Conservation (phyloP, 805 yeast genomes). For the Nakazawaea wickerhamii region DNA sequence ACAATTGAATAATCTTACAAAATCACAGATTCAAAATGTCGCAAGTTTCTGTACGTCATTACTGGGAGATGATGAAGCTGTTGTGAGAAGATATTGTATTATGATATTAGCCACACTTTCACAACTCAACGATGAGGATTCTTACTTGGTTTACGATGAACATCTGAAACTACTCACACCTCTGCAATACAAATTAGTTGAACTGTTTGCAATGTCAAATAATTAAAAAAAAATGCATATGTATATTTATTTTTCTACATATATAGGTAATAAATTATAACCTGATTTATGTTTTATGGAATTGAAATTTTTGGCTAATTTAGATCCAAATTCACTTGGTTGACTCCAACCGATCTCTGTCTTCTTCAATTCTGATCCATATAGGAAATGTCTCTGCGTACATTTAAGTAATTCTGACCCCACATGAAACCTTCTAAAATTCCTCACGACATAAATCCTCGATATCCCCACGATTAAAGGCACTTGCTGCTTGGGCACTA, state of each 20-base stretch:
- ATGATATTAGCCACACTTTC: background rate
- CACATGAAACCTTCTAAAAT: slow-evolving; percentile 44
- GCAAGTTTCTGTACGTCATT: background rate
- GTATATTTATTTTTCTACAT: slow-evolving; percentile 22
- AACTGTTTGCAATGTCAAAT: slow-evolving; percentile 1
- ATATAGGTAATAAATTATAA: slow-evolving; percentile 44
- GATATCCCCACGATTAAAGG: slow-evolving; percentile 40
- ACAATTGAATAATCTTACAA: background rate
- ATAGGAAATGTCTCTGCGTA: slow-evolving; percentile 39
- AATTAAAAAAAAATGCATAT: background rate
- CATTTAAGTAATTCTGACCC: slow-evolving; percentile 39
- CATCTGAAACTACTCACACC: background rate
- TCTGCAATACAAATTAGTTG: slow-evolving; percentile 5
- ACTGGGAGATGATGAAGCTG: background rate
- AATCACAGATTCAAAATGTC: background rate
- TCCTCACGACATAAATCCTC: slow-evolving; percentile 40
- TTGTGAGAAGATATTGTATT: slow-evolving; percentile 1
- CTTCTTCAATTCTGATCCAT: slow-evolving; percentile 40
- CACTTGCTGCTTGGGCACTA: slow-evolving; percentile 43
- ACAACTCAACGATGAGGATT: background rate
- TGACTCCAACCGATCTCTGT: slow-evolving; percentile 63
- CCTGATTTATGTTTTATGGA: slow-evolving; percentile 52
- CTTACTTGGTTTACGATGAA: slow-evolving; percentile 4
- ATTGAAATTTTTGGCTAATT: slow-evolving; percentile 50
- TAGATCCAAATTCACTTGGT: slow-evolving; percentile 61